phyloP scores from a whole-genome alignment of 1,284 basidiomycete genomes.

The Pseudozyma sp. region DNA sequence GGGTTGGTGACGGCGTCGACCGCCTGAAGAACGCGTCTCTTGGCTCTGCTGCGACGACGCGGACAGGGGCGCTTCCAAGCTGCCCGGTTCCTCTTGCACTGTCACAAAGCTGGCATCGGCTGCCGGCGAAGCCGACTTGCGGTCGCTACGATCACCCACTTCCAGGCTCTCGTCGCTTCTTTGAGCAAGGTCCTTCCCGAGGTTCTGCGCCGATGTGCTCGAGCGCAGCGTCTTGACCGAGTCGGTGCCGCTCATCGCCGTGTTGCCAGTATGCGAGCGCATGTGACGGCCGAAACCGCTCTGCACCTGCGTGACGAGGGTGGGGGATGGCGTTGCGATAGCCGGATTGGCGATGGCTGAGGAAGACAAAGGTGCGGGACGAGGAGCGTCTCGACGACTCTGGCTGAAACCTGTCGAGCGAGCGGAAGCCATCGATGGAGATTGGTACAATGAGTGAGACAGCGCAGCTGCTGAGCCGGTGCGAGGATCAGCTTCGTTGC shows the following conservation, averaged over 20 bases:
- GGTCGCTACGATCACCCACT: constrained; percentile 20
- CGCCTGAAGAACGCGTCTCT: constrained; percentile 35
- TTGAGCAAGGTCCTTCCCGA: constrained; percentile 17
- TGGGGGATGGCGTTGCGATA: constrained; percentile 31
- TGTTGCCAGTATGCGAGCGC: constrained; percentile 42
- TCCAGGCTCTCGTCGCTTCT: constrained; percentile 7
- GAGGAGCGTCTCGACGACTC: constrained; percentile 26
- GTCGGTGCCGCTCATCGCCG: constrained; percentile 31
- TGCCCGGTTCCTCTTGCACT: constrained; percentile 27
- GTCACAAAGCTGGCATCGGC: constrained; percentile 36
- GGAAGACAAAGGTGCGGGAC: constrained; percentile 18
- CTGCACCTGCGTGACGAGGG: constrained; percentile 43
- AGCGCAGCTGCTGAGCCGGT: constrained; percentile 31
- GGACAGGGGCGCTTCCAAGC: constrained; percentile 32
- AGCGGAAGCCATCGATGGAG: constrained; percentile 10
- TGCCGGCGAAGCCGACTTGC: constrained; percentile 29
- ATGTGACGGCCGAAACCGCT: constrained; percentile 48
- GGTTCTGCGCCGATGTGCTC: constrained; percentile 54
- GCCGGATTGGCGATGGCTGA: constrained; percentile 12
- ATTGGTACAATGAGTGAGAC: constrained; percentile 38
- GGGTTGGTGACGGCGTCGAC: constrained; percentile 46
- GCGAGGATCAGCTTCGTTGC: constrained; percentile 11
- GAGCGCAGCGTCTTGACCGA: constrained; percentile 55
- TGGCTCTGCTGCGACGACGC: constrained; percentile 45
- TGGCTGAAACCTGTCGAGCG: constrained; percentile 16